Evolutionary conservation across 176 grass and related monocot genomes (phyloP).

Genomic region (Thinopyrum elongatum): DNA sequence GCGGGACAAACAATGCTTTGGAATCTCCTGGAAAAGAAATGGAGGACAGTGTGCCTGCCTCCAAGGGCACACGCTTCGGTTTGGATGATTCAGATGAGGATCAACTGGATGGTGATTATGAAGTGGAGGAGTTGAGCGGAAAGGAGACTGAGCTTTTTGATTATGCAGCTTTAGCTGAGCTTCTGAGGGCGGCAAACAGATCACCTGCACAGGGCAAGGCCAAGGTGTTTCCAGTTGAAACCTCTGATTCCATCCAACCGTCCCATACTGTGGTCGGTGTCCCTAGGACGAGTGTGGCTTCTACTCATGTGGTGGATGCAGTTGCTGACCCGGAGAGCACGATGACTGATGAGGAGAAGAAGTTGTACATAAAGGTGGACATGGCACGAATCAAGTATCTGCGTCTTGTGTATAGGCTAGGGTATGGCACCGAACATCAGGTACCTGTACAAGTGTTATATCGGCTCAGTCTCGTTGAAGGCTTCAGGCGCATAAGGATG

Average conservation of each 20-base stretch:
- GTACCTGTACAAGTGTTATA: slow-evolving; percentile 69
- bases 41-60: slow-evolving; percentile 28
- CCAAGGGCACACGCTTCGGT: slow-evolving; percentile 20
- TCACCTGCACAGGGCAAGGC: slow-evolving; percentile 36
- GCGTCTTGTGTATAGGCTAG: slow-evolving; percentile 60
- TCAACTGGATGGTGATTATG: slow-evolving; percentile 20
- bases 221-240: slow-evolving; percentile 42
- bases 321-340: slow-evolving; percentile 41
- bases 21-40: slow-evolving; percentile 8
- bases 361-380: slow-evolving; percentile 71
- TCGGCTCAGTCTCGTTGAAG: slow-evolving; percentile 64
- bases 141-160: slow-evolving; percentile 40
- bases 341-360: slow-evolving; percentile 75
- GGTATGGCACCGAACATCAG: slow-evolving; percentile 58
- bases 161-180: slow-evolving; percentile 46
- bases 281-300: neutral
- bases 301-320: slow-evolving; percentile 29
- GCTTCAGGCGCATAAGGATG: slow-evolving; percentile 51
- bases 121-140: slow-evolving; percentile 21
- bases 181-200: slow-evolving; percentile 40
- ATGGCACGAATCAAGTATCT: slow-evolving; percentile 60
- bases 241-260: neutral
- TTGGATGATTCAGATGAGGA: slow-evolving; percentile 42
- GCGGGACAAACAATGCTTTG: neutral
- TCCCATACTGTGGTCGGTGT: slow-evolving; percentile 19